Evolutionary conservation across 805 yeast species (phyloP).

Genomic region (Metschnikowia dekortorum): DNA sequence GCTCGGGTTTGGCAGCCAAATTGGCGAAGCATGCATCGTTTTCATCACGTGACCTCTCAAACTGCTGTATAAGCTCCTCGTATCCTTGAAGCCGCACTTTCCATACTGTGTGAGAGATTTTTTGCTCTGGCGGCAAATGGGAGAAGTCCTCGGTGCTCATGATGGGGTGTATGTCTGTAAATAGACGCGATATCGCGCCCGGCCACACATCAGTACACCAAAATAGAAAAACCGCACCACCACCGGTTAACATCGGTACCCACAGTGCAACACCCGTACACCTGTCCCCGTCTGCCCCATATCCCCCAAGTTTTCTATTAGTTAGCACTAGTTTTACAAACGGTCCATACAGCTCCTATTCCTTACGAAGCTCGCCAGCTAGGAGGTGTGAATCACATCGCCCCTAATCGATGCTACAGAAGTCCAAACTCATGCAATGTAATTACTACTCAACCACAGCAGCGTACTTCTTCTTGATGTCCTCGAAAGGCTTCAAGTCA

Average conservation of each 20-base stretch:
- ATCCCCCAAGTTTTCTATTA: too few species aligned
- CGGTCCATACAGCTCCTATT: too few species aligned
- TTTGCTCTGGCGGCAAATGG: conserved; percentile 59
- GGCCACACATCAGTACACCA: neutral
- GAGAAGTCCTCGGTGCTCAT: conserved; percentile 51
- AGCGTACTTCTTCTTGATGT: conserved; percentile 35
- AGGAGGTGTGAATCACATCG: too few species aligned
- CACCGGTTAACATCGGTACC: neutral
- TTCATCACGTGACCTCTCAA: conserved; percentile 51
- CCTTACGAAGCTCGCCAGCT: too few species aligned
- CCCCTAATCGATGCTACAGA: too few species aligned
- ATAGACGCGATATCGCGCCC: conserved; percentile 6
- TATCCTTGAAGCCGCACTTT: conserved; percentile 81
- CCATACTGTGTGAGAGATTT: conserved; percentile 57
- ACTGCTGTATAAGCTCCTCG: conserved; percentile 53
- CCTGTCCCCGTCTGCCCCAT: too few species aligned
- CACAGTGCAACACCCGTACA: neutral
- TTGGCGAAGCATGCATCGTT: conserved; percentile 52
- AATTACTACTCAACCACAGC: conserved; percentile 14
- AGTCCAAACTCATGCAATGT: neutral
- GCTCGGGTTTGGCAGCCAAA: conserved; percentile 49
- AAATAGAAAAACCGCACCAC: too few species aligned
- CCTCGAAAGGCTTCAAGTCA: conserved; percentile 46
- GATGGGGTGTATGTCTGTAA: conserved; percentile 7
- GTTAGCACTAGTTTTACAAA: too few species aligned